Percentiles rank a stretch among this genome's conserved stretches.
Conservation (phyloP, 2,329 filamentous ascomycete genomes). For the Pseudogymnoascus sp. region DNA sequence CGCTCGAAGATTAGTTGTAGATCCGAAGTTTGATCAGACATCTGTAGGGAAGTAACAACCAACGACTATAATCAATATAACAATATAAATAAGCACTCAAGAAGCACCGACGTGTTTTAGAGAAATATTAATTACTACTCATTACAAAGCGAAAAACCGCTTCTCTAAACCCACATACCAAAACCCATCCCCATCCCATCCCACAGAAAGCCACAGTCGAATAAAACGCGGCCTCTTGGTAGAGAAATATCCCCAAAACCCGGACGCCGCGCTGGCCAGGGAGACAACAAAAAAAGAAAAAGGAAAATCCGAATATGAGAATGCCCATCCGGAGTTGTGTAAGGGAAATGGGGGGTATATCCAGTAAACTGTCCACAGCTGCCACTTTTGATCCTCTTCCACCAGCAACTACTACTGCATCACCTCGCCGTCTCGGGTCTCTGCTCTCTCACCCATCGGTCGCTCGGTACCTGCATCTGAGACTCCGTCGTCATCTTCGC, state of each 20-base stretch:
- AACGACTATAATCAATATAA: too few species aligned
- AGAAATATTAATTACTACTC: too few species aligned
- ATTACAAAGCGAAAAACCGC: too few species aligned
- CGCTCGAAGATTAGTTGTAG: too few species aligned
- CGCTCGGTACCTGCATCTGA: background rate
- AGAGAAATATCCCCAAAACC: background rate
- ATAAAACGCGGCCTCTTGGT: background rate
- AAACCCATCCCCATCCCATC: background rate
- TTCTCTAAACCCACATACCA: background rate
- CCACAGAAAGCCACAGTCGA: background rate
- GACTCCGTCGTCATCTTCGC: background rate
- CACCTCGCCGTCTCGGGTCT: background rate
- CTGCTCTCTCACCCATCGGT: background rate
- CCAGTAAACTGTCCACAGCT: slow-evolving; percentile 2
- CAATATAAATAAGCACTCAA: too few species aligned
- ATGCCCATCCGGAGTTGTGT: slow-evolving; percentile 1
- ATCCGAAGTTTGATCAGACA: too few species aligned
- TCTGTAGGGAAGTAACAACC: too few species aligned
- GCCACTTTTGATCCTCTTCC: background rate
- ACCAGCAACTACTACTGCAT: background rate
- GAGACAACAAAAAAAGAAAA: background rate
- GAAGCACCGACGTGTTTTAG: too few species aligned
- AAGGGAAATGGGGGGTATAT: slow-evolving; percentile 5
- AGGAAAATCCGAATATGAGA: background rate
- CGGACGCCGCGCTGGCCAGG: slow-evolving; percentile 2